Conservation (phyloP, 2,329 filamentous ascomycete species). For the Capronia coronata region DNA sequence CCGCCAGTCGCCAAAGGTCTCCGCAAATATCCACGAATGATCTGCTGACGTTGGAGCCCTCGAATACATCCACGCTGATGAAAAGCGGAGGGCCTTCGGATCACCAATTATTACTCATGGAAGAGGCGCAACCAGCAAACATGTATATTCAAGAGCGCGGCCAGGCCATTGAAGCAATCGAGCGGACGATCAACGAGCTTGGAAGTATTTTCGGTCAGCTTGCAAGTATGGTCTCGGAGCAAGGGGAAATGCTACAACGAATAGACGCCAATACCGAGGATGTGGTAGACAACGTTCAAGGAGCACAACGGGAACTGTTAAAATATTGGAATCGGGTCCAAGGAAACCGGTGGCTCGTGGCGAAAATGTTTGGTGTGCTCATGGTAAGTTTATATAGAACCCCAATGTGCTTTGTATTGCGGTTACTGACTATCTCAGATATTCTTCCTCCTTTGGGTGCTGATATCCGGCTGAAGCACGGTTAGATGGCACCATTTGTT, state of each 20-base stretch:
- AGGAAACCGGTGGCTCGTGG: constrained; percentile 90
- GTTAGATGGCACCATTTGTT: not conserved
- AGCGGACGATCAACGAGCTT: constrained; percentile 87
- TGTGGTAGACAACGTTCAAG: constrained; percentile 96
- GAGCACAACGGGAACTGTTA: constrained; percentile 86
- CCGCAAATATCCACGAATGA: constrained; percentile 58
- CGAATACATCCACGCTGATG: constrained; percentile 42
- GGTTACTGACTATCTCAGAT: constrained; percentile 44
- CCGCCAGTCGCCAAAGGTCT: constrained; percentile 50
- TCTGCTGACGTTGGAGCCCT: constrained; percentile 74
- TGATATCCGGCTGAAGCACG: constrained; percentile 44
- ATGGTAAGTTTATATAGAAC: constrained; percentile 50
- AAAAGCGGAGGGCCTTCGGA: constrained; percentile 58
- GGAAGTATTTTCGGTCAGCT: constrained; percentile 90
- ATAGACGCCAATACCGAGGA: constrained; percentile 90
- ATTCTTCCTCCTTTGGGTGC: constrained; percentile 72
- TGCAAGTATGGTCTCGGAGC: constrained; percentile 93
- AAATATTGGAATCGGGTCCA: constrained; percentile 96
- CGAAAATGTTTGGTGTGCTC: constrained; percentile 71
- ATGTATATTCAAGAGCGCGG: constrained; percentile 88
- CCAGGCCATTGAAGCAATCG: constrained; percentile 93
- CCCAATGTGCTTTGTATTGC: constrained; percentile 1
- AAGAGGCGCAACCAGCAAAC: constrained; percentile 80
- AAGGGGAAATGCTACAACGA: constrained; percentile 94
- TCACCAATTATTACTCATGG: constrained; percentile 85